Evolutionary conservation across 192 early-diverging fungal genomes (phyloP), one percentile per base, ranked within the genome.

Genomic region (Umbelopsis vinacea): DNA sequence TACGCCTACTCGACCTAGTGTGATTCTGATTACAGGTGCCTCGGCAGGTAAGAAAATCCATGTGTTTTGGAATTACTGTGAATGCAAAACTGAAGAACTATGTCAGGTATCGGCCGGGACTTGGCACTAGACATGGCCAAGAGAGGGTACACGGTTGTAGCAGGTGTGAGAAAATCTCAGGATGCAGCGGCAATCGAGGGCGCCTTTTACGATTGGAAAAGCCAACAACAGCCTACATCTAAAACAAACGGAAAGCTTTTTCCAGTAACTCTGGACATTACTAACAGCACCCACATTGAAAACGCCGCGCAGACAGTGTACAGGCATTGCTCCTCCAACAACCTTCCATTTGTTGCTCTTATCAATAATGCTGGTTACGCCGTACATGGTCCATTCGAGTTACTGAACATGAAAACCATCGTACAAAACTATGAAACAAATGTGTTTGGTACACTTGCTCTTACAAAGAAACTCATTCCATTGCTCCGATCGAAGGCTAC

Each of bases 191-290:
- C 15, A 3, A 50, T 50, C 5, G 48, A 50, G 15, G 48, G 48
- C n/a, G 48, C 48, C 1, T 50, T 50, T 17, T 50, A 50, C 48
- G 48, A 50, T 9, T 50, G 48, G 48, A 50, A 50, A 21, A 50
- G 48, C 17, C 48, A 50, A 50, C 48, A 50, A 50, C 48, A 10
- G 17, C 4, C 48, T 21, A 3, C 14, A 10, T 50, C 48, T 21
- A 50, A 50, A 19, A 50, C 48, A 50, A 50, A 50, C 48, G 48
- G 48, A 50, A 50, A 50, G 48, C 48, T 50, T n/a, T 50, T 50
- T 6, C 48, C 48, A 6, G 48, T 50, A 17, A 50, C 48, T 3
- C 17, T 50, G n/a, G 48, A 50, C 5, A 21, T 50, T 15, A 50
- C 48, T 1, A 21, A 50, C 15, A 50, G 48, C 48, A 50, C 48